Evolutionary conservation across 2,329 filamentous ascomycete species (phyloP).

Genomic region (Chaetomium globosum): DNA sequence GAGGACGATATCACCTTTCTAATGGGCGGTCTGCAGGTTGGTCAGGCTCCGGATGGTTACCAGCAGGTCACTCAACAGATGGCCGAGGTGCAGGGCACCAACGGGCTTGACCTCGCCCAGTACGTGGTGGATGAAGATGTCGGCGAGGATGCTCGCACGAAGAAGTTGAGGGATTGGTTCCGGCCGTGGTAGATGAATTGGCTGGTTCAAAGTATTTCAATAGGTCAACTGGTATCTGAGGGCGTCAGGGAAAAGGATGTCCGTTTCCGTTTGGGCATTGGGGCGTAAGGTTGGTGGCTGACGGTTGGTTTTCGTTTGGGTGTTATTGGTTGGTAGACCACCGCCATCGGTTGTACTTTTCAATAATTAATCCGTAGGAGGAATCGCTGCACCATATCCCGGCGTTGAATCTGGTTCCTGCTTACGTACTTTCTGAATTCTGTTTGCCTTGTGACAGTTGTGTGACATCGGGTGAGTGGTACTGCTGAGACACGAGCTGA

Average conservation of each 20-base stretch:
- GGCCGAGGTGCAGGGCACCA: background rate
- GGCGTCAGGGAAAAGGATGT: background rate
- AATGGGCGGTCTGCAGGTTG: conserved; percentile 27
- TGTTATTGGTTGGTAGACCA: background rate
- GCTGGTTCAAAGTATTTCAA: background rate
- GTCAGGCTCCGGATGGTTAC: conserved; percentile 11
- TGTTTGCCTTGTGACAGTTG: background rate
- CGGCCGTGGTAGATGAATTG: conserved; percentile 27
- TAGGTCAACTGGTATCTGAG: background rate
- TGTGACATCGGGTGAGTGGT: no score
- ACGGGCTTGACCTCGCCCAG: background rate
- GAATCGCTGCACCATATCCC: background rate
- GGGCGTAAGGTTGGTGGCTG: background rate
- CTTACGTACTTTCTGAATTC: background rate
- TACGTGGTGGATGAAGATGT: conserved; percentile 14
- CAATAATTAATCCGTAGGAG: background rate
- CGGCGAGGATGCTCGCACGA: conserved; percentile 21
- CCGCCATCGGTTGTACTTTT: background rate
- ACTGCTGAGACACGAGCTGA: background rate
- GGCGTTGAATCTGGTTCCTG: background rate
- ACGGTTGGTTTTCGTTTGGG: background rate
- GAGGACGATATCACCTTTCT: conserved; percentile 10
- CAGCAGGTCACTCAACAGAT: background rate
- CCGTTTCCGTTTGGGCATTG: background rate
- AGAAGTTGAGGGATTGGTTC: conserved; percentile 28